phyloP scores from a whole-genome alignment of 2,329 filamentous ascomycete genomes.

The Aspergillus spinulosporus region DNA sequence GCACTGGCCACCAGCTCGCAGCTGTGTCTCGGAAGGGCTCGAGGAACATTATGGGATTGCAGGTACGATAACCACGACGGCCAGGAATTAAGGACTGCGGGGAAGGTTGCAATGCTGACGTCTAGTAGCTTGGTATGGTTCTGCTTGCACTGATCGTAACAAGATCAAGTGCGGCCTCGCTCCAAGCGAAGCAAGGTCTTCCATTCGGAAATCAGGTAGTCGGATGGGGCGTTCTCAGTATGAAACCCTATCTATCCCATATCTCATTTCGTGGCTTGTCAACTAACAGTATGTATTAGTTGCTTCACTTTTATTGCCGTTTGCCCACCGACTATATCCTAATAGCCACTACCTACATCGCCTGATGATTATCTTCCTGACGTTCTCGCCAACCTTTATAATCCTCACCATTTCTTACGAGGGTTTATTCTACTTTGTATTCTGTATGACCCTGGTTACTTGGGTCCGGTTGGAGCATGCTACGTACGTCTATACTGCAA shows the following conservation, averaged over 20 bases:
- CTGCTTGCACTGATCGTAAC: constrained; percentile 82
- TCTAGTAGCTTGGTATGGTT: constrained; percentile 67
- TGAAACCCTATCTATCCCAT: constrained; percentile 27
- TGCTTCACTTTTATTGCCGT: constrained; percentile 72
- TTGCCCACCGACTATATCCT: constrained; percentile 76
- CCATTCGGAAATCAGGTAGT: constrained; percentile 84
- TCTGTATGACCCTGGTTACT: constrained; percentile 75
- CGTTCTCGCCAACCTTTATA: constrained; percentile 90
- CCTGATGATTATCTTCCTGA: constrained; percentile 83
- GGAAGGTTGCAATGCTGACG: not conserved
- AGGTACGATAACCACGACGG: constrained; percentile 33
- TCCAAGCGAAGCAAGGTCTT: constrained; percentile 82
- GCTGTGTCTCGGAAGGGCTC: constrained; percentile 35
- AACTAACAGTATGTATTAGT: constrained; percentile 53
- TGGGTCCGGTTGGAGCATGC: constrained; percentile 93
- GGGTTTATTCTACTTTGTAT: constrained; percentile 90
- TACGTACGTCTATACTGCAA: constrained; percentile 54
- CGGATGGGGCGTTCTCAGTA: constrained; percentile 77
- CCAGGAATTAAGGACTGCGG: not conserved
- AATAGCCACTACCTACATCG: constrained; percentile 89
- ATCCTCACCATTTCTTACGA: constrained; percentile 97
- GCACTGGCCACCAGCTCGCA: constrained; percentile 38
- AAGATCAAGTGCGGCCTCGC: constrained; percentile 73
- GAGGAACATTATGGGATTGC: constrained; percentile 48
- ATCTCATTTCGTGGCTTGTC: not conserved